Evolutionary conservation across 495 filamentous ascomycete species (phyloP), one percentile per base, ranked within the genome.

Genomic region (Aspergillus ellipticus): DNA sequence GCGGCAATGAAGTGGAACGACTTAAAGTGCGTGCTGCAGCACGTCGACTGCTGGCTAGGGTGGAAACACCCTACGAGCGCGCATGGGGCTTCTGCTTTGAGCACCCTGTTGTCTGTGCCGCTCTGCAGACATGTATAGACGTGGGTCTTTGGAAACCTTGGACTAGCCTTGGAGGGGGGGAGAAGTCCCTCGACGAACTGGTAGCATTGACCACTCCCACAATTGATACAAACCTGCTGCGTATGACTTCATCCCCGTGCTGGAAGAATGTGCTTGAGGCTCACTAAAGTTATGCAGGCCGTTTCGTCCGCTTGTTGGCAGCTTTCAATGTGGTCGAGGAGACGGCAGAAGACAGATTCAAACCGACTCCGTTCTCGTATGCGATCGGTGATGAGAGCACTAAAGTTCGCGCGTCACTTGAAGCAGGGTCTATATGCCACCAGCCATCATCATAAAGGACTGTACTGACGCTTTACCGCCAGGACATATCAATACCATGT

Each of bases 301-400:
- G 76, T 7, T 37, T 79, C 31, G 59, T 78, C 21, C 68, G 76
- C 33, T 68, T 73, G 43, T 55, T 77, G 7, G 70, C 71, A 10
- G 69, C 76, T 10, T 66, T 71, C 42, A 63, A 66, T 28, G 60
- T 70, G 11, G 64, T 79, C 26, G 61, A 64, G 20, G 75, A 80
- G 55, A 66, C 61, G 0, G 67, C 54, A 0, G 48, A 65, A 45
- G 71, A 74, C 48, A 46, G 9, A 28, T 80, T 66, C 58, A 57
- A 59, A 11, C 67, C 71, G 4, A 78, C 62, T 24, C 64, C 67
- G 4, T 62, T 76, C 26, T 77, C 74, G 24, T 51, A 60, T 9
- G 66, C 67, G 22, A 65, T 80, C 16, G 66, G 72, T 2, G 66
- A 66, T 22, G 55, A 64, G n/a, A 63, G 63, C 8, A 67, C 63